phyloP scores from a whole-genome alignment of 1,139 yeast genomes.

The Yamadazyma diddensiae region DNA sequence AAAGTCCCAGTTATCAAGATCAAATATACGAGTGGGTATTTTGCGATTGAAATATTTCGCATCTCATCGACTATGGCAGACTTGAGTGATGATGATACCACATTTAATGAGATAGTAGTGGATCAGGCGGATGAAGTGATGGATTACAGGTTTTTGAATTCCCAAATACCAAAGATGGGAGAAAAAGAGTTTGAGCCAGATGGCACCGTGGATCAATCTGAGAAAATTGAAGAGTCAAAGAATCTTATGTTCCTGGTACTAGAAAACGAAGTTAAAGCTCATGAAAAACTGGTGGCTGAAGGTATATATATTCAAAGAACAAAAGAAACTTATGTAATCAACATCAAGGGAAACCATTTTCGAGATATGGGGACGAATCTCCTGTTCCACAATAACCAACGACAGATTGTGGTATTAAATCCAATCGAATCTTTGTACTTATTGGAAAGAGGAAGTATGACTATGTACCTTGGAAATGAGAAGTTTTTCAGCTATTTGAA shows the following conservation, averaged over 20 bases:
- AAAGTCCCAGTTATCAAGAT: too few relatives aligned
- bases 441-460: slow-evolving; percentile 78
- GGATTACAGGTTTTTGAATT: slow-evolving; percentile 36
- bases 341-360: slow-evolving; percentile 71
- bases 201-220: slow-evolving; percentile 60
- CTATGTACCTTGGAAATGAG: slow-evolving; percentile 42
- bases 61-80: background rate
- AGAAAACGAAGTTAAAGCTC: slow-evolving; percentile 55
- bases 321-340: slow-evolving; percentile 39
- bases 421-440: slow-evolving; percentile 74
- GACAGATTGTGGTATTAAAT: slow-evolving; percentile 42
- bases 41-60: slow-evolving; percentile 1
- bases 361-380: slow-evolving; percentile 58
- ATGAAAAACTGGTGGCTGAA: slow-evolving; percentile 43
- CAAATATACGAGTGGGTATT: background rate
- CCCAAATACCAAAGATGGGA: slow-evolving; percentile 50
- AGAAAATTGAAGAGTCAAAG: slow-evolving; percentile 53
- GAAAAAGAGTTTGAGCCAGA: slow-evolving; percentile 88
- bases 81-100: slow-evolving; percentile 6
- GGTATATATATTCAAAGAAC: slow-evolving; percentile 46
- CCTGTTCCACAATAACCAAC: slow-evolving; percentile 14
- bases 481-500: slow-evolving; percentile 17
- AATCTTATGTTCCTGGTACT: slow-evolving; percentile 75
- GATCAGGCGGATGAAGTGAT: slow-evolving; percentile 57
- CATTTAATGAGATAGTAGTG: slow-evolving; percentile 9